These are phyloP conservation scores for Echites panduratus DNA, from an alignment of 257 asterid genomes.

Conservation along the genomic window DNA sequence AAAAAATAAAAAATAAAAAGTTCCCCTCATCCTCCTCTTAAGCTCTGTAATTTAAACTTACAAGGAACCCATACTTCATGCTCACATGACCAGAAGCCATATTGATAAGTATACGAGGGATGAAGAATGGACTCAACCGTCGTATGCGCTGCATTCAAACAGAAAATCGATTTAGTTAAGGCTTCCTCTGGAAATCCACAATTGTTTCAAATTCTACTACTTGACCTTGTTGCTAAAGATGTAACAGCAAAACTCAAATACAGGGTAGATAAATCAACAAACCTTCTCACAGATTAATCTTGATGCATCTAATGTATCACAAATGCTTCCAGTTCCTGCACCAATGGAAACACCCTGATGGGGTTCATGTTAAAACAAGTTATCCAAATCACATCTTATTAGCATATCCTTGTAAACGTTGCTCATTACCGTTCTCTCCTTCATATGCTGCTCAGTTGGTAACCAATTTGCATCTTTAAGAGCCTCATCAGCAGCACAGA, in stretches of 20 bases:
- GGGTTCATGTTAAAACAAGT: slow-evolving; percentile 30
- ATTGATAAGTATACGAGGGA: slow-evolving; percentile 91
- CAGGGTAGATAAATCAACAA: slow-evolving; percentile 8
- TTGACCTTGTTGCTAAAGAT: neutral
- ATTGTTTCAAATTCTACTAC: neutral
- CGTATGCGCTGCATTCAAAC: slow-evolving; percentile 60
- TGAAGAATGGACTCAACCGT: slow-evolving; percentile 90
- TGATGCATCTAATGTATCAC: slow-evolving; percentile 86
- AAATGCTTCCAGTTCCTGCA: slow-evolving; percentile 94
- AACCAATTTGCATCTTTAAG: slow-evolving; percentile 88
- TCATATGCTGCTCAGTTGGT: slow-evolving; percentile 65
- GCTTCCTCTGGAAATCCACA: neutral
- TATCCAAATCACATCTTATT: slow-evolving; percentile 13
- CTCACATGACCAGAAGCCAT: slow-evolving; percentile 99
- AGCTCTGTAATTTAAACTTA: slow-evolving; percentile 22
- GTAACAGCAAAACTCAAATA: neutral
- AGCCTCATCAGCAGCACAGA: slow-evolving; percentile 95
- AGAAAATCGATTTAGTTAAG: slow-evolving; percentile 9
- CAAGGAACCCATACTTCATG: slow-evolving; percentile 96
- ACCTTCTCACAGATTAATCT: slow-evolving; percentile 87
- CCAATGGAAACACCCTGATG: slow-evolving; percentile 96
- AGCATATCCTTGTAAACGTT: slow-evolving; percentile 13
- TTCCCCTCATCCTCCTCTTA: neutral
- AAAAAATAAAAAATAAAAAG: too few relatives aligned
- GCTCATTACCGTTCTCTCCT: slow-evolving; percentile 76